Percentiles rank a stretch among this genome's conserved stretches.
Conservation (phyloP, 306 rosid genomes). For the Cucurbita moschata region DNA sequence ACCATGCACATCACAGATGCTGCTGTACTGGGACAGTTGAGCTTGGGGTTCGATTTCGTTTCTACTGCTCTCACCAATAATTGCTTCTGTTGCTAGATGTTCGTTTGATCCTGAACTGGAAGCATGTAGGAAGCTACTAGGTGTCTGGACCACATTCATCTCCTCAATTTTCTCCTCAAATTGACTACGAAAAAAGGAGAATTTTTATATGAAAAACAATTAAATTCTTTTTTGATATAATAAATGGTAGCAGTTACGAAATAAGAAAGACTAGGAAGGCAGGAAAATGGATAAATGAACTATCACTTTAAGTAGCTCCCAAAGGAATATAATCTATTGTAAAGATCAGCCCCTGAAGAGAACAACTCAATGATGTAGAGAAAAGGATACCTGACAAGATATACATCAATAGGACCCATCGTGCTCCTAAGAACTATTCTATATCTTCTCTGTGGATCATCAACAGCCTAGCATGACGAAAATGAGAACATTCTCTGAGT, state of each 20-base stretch:
- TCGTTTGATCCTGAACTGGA: conserved; percentile 78
- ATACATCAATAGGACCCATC: conserved; percentile 98
- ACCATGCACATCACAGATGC: conserved; percentile 39
- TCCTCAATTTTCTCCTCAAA: conserved; percentile 97
- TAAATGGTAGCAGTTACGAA: not conserved
- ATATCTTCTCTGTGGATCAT: conserved; percentile 83
- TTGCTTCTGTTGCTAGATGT: conserved; percentile 36
- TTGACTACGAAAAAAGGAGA: conserved; percentile 36
- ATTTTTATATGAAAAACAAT: not conserved
- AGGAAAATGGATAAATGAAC: not conserved
- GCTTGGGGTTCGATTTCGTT: conserved; percentile 43
- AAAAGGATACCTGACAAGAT: conserved; percentile 76
- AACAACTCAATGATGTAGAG: conserved; percentile 8
- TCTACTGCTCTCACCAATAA: conserved; percentile 32
- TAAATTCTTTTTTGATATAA: not conserved
- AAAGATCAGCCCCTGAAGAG: not conserved
- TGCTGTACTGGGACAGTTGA: conserved; percentile 36
- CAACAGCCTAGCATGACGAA: conserved; percentile 60
- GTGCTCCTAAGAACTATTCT: conserved; percentile 92
- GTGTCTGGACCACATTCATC: conserved; percentile 43
- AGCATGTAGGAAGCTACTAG: conserved; percentile 49
- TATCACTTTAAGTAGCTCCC: not conserved
- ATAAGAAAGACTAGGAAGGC: not conserved
- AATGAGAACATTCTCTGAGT: conserved; percentile 14
- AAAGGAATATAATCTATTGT: not conserved